Conservation (phyloP, 495 filamentous ascomycete genomes). For the Talaromyces stipitatus region DNA sequence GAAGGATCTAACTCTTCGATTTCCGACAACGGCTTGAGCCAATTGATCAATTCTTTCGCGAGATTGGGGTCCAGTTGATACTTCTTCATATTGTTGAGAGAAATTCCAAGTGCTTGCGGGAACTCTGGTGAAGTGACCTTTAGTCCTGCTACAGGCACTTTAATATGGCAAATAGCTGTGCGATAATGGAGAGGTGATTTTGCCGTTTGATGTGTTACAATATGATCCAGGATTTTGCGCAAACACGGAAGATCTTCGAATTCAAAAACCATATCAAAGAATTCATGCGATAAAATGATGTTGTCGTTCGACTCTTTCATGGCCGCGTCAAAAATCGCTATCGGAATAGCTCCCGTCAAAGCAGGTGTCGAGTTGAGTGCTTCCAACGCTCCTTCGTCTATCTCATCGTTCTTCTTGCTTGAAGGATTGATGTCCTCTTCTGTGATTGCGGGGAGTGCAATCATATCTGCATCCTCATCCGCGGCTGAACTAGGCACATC, state of each 20-base stretch:
- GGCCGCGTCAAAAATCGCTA: conserved; percentile 85
- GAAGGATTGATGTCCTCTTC: conserved; percentile 60
- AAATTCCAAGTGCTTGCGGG: conserved; percentile 58
- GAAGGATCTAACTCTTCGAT: conserved; percentile 55
- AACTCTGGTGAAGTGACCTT: conserved; percentile 58
- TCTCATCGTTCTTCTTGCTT: conserved; percentile 38
- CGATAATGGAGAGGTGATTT: conserved; percentile 48
- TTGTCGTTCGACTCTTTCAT: conserved; percentile 66
- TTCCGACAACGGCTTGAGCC: conserved; percentile 50
- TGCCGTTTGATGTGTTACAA: conserved; percentile 56
- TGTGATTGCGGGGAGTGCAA: conserved; percentile 55
- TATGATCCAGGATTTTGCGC: conserved; percentile 64
- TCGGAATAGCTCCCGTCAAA: conserved; percentile 80
- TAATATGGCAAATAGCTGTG: conserved; percentile 62
- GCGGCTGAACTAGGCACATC: conserved; percentile 27
- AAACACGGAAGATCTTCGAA: conserved; percentile 60
- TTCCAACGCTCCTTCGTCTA: conserved; percentile 45
- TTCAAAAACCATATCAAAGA: conserved; percentile 69
- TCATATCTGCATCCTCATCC: conserved; percentile 45
- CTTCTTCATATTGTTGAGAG: conserved; percentile 52
- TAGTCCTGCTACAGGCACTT: conserved; percentile 60
- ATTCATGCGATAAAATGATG: conserved; percentile 55
- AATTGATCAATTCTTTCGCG: conserved; percentile 46
- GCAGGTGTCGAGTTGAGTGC: conserved; percentile 71
- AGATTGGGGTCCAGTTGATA: conserved; percentile 29